Conservation (phyloP, 495 filamentous ascomycete genomes). For the Penicillium parvum region DNA sequence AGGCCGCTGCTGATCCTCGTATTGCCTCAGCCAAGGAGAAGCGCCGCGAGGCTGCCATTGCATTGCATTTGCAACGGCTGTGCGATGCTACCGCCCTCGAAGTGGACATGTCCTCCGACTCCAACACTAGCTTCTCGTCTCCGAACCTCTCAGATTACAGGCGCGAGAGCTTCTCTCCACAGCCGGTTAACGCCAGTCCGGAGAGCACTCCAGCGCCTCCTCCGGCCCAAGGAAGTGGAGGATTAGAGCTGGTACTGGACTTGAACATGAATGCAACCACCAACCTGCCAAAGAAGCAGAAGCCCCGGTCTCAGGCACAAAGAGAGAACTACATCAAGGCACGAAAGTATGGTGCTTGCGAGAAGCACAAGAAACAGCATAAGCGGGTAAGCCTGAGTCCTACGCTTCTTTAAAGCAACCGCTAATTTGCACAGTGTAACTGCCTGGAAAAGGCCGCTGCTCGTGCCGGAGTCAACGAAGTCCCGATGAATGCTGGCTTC, state of each 20-base stretch:
- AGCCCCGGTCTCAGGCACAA: constrained; percentile 42
- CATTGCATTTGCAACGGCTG: constrained; percentile 37
- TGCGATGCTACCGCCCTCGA: constrained; percentile 30
- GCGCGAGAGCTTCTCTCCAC: constrained; percentile 24
- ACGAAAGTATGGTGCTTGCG: constrained; percentile 43
- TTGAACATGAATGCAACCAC: constrained; percentile 45
- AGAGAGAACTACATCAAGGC: constrained; percentile 48
- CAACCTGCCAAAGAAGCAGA: constrained; percentile 44
- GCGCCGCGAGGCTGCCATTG: constrained; percentile 42
- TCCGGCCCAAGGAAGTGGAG: constrained; percentile 18
- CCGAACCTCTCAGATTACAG: constrained; percentile 35
- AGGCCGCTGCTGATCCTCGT: constrained; percentile 33
- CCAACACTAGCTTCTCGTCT: constrained; percentile 37
- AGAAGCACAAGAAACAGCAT: constrained; percentile 47
- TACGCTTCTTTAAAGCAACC: background rate
- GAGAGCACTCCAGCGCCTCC: constrained; percentile 16
- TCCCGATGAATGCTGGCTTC: constrained; percentile 13
- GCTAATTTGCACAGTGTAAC: constrained; percentile 38
- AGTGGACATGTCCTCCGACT: constrained; percentile 28
- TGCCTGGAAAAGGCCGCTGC: constrained; percentile 40
- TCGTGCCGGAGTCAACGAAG: constrained; percentile 15
- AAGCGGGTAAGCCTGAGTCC: constrained; percentile 34
- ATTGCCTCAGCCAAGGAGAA: constrained; percentile 40
- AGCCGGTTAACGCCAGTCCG: constrained; percentile 17
- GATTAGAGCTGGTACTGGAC: constrained; percentile 42